phyloP scores from a whole-genome alignment of 1,284 basidiomycete genomes.

The Apiotrichum laibachii region DNA sequence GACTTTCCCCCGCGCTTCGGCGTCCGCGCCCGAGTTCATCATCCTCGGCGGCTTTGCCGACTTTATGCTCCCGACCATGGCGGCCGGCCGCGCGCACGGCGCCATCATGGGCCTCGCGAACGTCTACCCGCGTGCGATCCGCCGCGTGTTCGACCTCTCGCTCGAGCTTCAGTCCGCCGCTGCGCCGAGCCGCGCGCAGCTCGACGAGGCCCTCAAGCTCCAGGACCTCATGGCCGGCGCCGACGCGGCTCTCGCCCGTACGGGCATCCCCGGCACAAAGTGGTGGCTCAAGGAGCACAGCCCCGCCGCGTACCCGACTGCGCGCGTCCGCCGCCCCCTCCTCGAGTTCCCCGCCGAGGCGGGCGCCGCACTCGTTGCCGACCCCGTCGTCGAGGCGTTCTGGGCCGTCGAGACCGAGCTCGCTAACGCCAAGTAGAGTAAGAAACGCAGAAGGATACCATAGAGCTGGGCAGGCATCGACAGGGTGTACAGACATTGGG shows the following conservation, averaged over 20 bases:
- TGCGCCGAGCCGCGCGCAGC: constrained; percentile 55
- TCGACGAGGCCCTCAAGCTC: constrained; percentile 68
- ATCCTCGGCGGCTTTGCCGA: constrained; percentile 75
- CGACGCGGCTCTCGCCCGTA: constrained; percentile 74
- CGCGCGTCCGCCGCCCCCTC: constrained; percentile 70
- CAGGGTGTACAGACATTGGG: background rate
- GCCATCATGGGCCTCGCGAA: constrained; percentile 80
- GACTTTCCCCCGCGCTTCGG: constrained; percentile 62
- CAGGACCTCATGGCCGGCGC: constrained; percentile 76
- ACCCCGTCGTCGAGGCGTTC: constrained; percentile 65
- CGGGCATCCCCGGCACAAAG: constrained; percentile 79
- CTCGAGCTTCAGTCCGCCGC: constrained; percentile 55
- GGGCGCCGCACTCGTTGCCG: constrained; percentile 64
- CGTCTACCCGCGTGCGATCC: constrained; percentile 65
- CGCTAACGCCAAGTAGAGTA: constrained; percentile 21
- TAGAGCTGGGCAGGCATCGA: background rate
- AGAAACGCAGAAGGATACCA: background rate
- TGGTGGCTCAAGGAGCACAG: constrained; percentile 65
- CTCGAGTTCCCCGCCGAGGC: constrained; percentile 61
- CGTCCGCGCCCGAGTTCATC: constrained; percentile 57
- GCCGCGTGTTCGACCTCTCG: constrained; percentile 64
- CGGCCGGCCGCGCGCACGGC: constrained; percentile 60
- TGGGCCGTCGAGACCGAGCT: constrained; percentile 65
- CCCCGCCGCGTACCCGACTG: constrained; percentile 58
- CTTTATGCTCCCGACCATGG: constrained; percentile 69